These are phyloP conservation scores for Proliferodiscus dingleyae DNA, from an alignment of 2,329 filamentous ascomycete species.

Conservation along the genomic window DNA sequence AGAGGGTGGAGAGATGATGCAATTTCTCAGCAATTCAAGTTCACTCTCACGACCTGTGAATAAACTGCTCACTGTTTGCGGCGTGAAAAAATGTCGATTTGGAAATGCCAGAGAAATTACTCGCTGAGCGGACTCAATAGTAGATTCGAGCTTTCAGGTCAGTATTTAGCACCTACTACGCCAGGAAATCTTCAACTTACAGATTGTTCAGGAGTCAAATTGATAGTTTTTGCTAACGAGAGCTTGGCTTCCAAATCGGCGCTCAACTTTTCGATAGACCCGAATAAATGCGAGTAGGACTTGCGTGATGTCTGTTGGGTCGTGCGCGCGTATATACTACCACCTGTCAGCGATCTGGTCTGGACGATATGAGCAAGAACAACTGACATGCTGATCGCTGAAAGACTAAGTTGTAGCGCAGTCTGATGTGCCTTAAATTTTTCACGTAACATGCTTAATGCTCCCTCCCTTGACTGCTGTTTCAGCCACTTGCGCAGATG, in stretches of 20 bases:
- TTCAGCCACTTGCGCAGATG: constrained; percentile 10
- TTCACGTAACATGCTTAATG: constrained; percentile 5
- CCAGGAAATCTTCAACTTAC: constrained; percentile 1
- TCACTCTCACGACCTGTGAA: constrained; percentile 8
- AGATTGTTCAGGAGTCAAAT: background rate
- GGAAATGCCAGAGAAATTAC: background rate
- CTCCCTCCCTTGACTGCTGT: constrained; percentile 8
- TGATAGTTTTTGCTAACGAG: constrained; percentile 3
- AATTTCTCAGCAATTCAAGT: constrained; percentile 4
- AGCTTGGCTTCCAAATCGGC: constrained; percentile 10
- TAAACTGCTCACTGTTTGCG: constrained; percentile 1
- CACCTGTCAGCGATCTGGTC: constrained; percentile 5
- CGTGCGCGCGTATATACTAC: constrained; percentile 6
- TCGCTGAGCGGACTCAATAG: constrained; percentile 7
- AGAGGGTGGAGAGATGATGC: background rate
- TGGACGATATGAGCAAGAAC: background rate
- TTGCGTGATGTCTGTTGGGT: constrained; percentile 7
- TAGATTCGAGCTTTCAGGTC: constrained; percentile 4
- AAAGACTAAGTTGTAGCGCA: constrained; percentile 9
- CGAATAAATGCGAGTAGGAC: constrained; percentile 3
- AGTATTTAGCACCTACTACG: background rate
- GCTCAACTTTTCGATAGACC: constrained; percentile 5
- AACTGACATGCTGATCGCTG: constrained; percentile 3
- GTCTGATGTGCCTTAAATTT: constrained; percentile 6
- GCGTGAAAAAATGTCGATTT: constrained; percentile 4